Evolutionary conservation across 805 yeast species (phyloP).

Genomic region (Komagataella ulmi): DNA sequence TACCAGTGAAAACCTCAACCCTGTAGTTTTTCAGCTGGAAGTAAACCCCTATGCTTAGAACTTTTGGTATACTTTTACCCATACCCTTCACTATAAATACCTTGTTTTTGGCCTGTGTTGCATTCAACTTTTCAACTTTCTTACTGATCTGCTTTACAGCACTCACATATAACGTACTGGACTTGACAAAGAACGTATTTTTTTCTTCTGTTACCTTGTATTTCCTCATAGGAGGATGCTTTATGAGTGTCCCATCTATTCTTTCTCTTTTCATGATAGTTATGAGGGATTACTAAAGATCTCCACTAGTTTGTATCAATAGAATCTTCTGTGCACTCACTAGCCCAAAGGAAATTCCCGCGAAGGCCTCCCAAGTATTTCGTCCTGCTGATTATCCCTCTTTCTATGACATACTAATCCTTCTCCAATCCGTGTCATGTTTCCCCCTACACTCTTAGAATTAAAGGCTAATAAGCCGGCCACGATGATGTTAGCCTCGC

Average conservation of each 20-base stretch:
- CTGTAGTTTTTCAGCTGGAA: conserved; percentile 37
- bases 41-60: conserved; percentile 46
- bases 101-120: conserved; percentile 13
- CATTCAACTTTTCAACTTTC: conserved; percentile 29
- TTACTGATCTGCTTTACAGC: conserved; percentile 55
- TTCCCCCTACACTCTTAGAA: not conserved
- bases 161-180: conserved; percentile 59
- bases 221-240: conserved; percentile 38
- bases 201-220: conserved; percentile 29
- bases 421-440: conserved; percentile 1
- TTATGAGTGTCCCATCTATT: conserved; percentile 25
- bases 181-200: conserved; percentile 42
- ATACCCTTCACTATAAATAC: conserved; percentile 54
- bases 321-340: not conserved
- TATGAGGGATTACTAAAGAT: not conserved
- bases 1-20: conserved; percentile 51
- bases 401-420: not conserved
- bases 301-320: not conserved
- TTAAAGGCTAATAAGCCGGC: conserved; percentile 3
- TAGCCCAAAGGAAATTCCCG: not conserved
- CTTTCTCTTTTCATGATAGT: conserved; percentile 1
- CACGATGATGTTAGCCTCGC: conserved; percentile 7
- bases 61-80: conserved; percentile 60
- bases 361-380: not conserved
- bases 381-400: too few relatives aligned